A percentile compares a stretch with the other conserved stretches of the same genome.
Conservation (phyloP, 2,329 filamentous ascomycete genomes). For the Penicillium sp. region DNA sequence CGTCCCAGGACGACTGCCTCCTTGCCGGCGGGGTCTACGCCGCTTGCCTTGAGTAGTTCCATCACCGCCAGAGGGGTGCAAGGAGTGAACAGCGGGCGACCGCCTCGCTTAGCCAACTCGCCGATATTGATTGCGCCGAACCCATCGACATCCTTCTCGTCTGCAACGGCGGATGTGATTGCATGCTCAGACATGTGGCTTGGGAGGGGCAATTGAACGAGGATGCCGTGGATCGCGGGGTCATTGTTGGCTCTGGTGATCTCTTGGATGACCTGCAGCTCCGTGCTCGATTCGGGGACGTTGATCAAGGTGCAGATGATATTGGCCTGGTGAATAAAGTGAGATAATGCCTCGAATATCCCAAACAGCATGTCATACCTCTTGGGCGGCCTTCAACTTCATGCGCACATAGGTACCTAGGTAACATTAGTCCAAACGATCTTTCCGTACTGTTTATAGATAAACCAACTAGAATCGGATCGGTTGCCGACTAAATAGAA, state of each 20-base stretch:
- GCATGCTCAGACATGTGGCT: constrained; percentile 85
- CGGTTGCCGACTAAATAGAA: constrained; percentile 73
- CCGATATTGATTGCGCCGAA: constrained; percentile 94
- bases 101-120: constrained; percentile 92
- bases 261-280: constrained; percentile 80
- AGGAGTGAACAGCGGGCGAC: constrained; percentile 81
- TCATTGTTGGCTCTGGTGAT: constrained; percentile 85
- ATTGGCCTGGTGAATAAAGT: constrained; percentile 62
- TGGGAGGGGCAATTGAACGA: constrained; percentile 90
- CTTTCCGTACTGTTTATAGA: constrained; percentile 14
- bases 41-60: constrained; percentile 80
- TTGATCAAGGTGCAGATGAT: constrained; percentile 85
- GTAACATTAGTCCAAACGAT: background rate
- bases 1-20: constrained; percentile 90
- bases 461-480: constrained; percentile 77
- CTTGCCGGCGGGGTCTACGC: constrained; percentile 81
- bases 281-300: constrained; percentile 74
- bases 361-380: constrained; percentile 54
- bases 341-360: constrained; percentile 3
- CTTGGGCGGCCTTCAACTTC: constrained; percentile 95
- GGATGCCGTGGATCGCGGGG: constrained; percentile 79
- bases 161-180: constrained; percentile 83
- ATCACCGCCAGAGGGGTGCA: constrained; percentile 98
- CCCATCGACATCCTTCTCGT: constrained; percentile 97
- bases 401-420: constrained; percentile 96